Evolutionary conservation across 345 rosid species (phyloP).

Genomic region (Mercurialis annua): DNA sequence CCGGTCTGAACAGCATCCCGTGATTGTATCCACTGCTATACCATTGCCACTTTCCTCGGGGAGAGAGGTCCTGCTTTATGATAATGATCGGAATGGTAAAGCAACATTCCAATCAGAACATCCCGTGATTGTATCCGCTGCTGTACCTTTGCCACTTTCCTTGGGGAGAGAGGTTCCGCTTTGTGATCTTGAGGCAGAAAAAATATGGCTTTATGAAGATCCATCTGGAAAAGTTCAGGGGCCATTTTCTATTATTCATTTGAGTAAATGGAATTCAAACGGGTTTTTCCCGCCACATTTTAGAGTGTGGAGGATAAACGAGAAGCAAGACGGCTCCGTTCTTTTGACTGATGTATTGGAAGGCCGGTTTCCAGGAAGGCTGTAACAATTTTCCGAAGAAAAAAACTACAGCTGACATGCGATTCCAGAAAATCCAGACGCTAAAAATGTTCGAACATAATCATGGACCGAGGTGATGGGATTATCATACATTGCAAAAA

Average conservation of each 20-base stretch:
- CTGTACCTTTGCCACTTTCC: conserved; percentile 33
- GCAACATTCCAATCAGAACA: conserved; percentile 22
- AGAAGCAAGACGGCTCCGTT: conserved; percentile 57
- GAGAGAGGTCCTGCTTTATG: conserved; percentile 37
- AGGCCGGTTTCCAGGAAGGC: conserved; percentile 37
- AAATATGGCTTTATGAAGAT: conserved; percentile 83
- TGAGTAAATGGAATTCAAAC: conserved; percentile 66
- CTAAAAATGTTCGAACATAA: too few relatives aligned
- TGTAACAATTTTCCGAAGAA: too few relatives aligned
- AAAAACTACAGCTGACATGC: too few relatives aligned
- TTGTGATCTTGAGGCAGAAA: conserved; percentile 43
- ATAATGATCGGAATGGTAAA: conserved; percentile 22
- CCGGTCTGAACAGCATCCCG: conserved; percentile 28
- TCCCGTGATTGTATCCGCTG: conserved; percentile 29
- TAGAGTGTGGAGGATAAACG: conserved; percentile 68
- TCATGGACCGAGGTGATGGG: too few relatives aligned
- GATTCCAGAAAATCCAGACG: too few relatives aligned
- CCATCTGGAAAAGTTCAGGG: conserved; percentile 80
- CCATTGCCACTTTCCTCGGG: conserved; percentile 36
- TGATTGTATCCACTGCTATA: conserved; percentile 27
- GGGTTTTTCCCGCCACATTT: conserved; percentile 73
- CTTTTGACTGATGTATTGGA: conserved; percentile 73
- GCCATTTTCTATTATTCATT: conserved; percentile 67
- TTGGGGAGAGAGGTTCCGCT: conserved; percentile 38
- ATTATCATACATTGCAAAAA: too few relatives aligned